phyloP scores from a whole-genome alignment of 345 rosid species.

The Erucastrum elatum region DNA sequence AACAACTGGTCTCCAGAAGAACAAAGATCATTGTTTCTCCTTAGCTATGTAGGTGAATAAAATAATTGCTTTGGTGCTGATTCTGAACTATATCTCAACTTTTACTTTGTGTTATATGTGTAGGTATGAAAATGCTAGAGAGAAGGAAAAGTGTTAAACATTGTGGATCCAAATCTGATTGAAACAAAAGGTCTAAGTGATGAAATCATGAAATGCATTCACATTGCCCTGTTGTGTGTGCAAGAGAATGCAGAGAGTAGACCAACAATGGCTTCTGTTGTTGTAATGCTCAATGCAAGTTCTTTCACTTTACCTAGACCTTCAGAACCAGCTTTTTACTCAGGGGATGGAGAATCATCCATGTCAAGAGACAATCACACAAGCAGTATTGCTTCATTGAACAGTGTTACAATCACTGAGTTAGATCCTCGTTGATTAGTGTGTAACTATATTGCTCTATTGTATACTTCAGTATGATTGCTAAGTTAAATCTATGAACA shows the following conservation, averaged over 20 bases:
- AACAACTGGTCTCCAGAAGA: not conserved
- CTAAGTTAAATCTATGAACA: not conserved
- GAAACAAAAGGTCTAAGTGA: not conserved
- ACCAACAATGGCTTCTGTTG: not conserved
- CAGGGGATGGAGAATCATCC: not conserved
- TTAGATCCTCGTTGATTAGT: not conserved
- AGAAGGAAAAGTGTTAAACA: not conserved
- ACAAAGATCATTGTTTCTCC: not conserved
- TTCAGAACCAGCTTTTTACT: not conserved
- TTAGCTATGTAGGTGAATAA: not conserved
- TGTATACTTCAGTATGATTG: not conserved
- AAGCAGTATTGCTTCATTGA: not conserved
- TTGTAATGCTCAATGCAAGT: not conserved
- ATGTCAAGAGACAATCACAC: not conserved
- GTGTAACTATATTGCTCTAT: not conserved
- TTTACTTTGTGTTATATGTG: not conserved
- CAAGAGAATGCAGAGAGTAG: conserved; percentile 14
- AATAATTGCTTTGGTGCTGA: not conserved
- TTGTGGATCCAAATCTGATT: conserved; percentile 19
- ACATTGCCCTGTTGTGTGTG: conserved; percentile 30
- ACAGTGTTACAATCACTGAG: not conserved
- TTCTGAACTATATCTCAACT: not conserved
- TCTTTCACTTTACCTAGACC: not conserved
- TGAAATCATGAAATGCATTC: conserved; percentile 20
- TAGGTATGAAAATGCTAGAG: conserved; percentile 28